These are phyloP conservation scores for Beauveria sp. DNA, from an alignment of 2,329 filamentous ascomycete genomes.

Conservation along the genomic window DNA sequence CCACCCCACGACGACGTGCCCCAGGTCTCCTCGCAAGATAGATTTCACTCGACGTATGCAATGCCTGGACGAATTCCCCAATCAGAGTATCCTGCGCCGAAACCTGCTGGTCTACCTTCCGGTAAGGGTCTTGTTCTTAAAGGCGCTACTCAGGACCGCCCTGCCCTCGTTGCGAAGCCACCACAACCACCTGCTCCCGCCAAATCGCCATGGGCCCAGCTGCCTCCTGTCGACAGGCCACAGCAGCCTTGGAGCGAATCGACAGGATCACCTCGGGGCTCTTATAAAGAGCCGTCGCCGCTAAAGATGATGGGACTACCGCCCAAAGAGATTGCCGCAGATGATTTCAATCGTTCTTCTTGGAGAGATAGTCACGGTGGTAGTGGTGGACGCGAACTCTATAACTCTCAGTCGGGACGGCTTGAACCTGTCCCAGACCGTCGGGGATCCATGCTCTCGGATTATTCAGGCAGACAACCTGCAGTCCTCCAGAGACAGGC, in stretches of 20 bases:
- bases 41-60: not conserved
- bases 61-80: conserved; percentile 13
- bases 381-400: conserved; percentile 63
- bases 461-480: conserved; percentile 61
- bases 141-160: conserved; percentile 57
- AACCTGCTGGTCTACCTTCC: conserved; percentile 39
- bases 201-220: conserved; percentile 85
- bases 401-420: conserved; percentile 89
- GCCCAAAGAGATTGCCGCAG: conserved; percentile 78
- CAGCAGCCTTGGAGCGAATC: conserved; percentile 60
- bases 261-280: conserved; percentile 37
- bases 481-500: conserved; percentile 69
- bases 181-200: conserved; percentile 58
- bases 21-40: not conserved
- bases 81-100: conserved; percentile 24
- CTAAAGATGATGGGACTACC: conserved; percentile 47
- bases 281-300: conserved; percentile 47
- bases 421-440: conserved; percentile 85
- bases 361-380: conserved; percentile 65
- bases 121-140: conserved; percentile 60
- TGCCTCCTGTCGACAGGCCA: conserved; percentile 78
- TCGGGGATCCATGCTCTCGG: conserved; percentile 60
- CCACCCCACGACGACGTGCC: conserved; percentile 7
- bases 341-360: conserved; percentile 80
- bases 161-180: conserved; percentile 65